phyloP scores from a whole-genome alignment of 2,329 filamentous ascomycete species.

The Fusarium heterosporum region DNA sequence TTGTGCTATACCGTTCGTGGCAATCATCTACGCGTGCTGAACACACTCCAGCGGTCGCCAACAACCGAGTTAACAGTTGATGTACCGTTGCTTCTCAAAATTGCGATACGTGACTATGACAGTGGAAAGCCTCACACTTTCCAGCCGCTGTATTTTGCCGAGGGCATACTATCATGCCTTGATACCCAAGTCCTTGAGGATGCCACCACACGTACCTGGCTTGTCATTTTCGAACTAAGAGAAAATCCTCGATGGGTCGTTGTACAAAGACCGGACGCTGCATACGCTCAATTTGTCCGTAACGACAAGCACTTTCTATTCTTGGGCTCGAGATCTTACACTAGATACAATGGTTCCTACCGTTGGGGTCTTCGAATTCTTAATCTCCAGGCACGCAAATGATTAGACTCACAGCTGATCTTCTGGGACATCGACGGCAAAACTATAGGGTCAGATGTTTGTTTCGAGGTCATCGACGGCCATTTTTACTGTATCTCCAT shows the following conservation, averaged over 20 bases:
- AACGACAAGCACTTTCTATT: constrained; percentile 72
- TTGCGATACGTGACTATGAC: constrained; percentile 52
- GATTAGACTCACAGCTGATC: constrained; percentile 59
- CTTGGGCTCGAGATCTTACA: constrained; percentile 72
- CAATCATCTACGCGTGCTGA: constrained; percentile 65
- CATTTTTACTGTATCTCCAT: constrained; percentile 79
- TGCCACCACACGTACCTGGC: constrained; percentile 58
- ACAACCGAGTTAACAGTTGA: constrained; percentile 67
- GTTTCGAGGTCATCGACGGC: constrained; percentile 75
- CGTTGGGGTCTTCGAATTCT: constrained; percentile 73
- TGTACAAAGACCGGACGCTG: constrained; percentile 56
- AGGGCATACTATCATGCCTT: constrained; percentile 68
- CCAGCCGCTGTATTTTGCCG: constrained; percentile 66
- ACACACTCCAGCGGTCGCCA: constrained; percentile 62
- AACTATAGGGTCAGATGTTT: constrained; percentile 75
- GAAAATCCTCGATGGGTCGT: constrained; percentile 58
- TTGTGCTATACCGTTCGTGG: constrained; percentile 70
- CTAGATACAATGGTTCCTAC: constrained; percentile 64
- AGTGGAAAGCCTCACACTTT: constrained; percentile 59
- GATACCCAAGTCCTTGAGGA: constrained; percentile 57
- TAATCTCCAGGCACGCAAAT: constrained; percentile 56
- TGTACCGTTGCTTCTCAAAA: constrained; percentile 57
- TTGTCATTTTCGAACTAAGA: constrained; percentile 60
- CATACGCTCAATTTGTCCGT: constrained; percentile 73
- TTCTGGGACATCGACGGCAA: constrained; percentile 70